These are phyloP conservation scores for Plasmodium fragile DNA, from an alignment of 169 alveolate genomes.

Conservation along the genomic window DNA sequence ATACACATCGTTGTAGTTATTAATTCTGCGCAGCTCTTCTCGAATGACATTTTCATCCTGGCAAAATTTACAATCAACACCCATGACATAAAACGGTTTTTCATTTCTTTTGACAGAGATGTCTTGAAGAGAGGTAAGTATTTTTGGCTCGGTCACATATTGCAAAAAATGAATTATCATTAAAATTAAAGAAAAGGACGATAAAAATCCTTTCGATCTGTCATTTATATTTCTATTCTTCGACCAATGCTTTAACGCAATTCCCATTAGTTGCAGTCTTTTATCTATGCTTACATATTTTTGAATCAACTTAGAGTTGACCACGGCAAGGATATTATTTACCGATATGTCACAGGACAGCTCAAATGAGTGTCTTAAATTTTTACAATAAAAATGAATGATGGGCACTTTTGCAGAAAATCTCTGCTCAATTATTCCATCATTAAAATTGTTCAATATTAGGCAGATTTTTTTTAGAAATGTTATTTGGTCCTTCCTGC, in stretches of 20 bases:
- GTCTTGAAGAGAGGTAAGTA: constrained; percentile 87
- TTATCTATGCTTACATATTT: constrained; percentile 85
- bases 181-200: constrained; percentile 86
- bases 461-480: constrained; percentile 80
- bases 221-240: constrained; percentile 83
- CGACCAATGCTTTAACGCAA: constrained; percentile 88
- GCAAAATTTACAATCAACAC: constrained; percentile 84
- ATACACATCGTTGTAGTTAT: constrained; percentile 54
- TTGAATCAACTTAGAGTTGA: constrained; percentile 84
- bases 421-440: constrained; percentile 82
- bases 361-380: constrained; percentile 27
- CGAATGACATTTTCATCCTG: constrained; percentile 77
- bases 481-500: constrained; percentile 81
- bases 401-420: constrained; percentile 88
- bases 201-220: constrained; percentile 86
- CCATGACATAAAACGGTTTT: constrained; percentile 82
- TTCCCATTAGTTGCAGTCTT: constrained; percentile 83
- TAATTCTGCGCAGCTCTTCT: constrained; percentile 76
- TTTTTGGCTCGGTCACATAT: constrained; percentile 80
- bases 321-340: constrained; percentile 85
- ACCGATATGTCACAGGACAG: constrained; percentile 85
- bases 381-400: constrained; percentile 81
- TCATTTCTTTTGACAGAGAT: constrained; percentile 83
- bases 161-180: constrained; percentile 88
- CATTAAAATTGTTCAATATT: constrained; percentile 79